A percentile compares a stretch with the other conserved stretches of the same genome.
phyloP scores from a whole-genome alignment of 768 basidiomycete species.

The Boletus tomentosulus region DNA sequence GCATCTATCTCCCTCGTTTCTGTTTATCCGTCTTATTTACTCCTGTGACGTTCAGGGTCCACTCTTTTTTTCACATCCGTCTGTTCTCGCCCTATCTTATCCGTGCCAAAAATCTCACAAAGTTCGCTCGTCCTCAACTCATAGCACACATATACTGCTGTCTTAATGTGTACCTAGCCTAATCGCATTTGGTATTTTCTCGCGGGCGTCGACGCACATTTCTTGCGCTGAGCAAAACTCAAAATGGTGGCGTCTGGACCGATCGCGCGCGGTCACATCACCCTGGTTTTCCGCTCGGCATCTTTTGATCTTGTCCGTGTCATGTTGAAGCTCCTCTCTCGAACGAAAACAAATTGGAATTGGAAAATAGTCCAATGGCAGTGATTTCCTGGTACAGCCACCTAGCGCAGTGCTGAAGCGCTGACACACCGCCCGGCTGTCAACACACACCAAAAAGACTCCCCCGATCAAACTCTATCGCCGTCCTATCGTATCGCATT shows the following conservation, averaged over 20 bases:
- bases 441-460: too few species aligned
- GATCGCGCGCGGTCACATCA: not conserved
- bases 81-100: not conserved
- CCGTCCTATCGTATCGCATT: too few species aligned
- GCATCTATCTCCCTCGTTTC: not conserved
- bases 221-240: not conserved
- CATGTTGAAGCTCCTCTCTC: too few species aligned
- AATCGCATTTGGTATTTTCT: slow-evolving; percentile 15
- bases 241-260: not conserved
- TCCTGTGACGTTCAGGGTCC: not conserved
- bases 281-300: not conserved
- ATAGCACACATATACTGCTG: not conserved
- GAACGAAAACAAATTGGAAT: not conserved
- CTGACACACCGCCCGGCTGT: too few species aligned
- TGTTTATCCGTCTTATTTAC: slow-evolving; percentile 16
- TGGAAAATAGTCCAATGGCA: not conserved
- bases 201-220: too few species aligned
- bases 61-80: not conserved
- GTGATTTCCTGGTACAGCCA: too few species aligned
- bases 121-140: slow-evolving; percentile 1
- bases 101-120: not conserved
- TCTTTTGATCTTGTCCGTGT: not conserved
- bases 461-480: not conserved
- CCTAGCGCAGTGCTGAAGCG: too few species aligned
- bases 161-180: slow-evolving; percentile 29